A percentile compares a stretch with the other conserved stretches of the same genome.
Evolutionary conservation across 1,284 basidiomycete species (phyloP).

Genomic region (Apiotrichum gamsii): DNA sequence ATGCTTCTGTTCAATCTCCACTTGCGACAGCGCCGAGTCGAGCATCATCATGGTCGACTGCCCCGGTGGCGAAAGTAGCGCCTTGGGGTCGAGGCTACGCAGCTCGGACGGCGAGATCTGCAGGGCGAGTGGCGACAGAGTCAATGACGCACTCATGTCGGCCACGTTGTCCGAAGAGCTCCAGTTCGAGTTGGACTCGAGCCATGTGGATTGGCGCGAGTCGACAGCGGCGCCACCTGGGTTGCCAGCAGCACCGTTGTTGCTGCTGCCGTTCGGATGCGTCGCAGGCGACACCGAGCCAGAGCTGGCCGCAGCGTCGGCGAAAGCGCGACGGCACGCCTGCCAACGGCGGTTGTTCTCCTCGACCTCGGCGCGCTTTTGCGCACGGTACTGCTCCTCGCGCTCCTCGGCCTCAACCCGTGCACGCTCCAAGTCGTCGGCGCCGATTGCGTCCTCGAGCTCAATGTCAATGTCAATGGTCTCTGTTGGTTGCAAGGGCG

Average conservation of each 20-base stretch:
- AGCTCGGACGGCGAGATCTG: constrained; percentile 16
- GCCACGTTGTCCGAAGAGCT: constrained; percentile 8
- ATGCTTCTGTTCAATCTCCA: constrained; percentile 19
- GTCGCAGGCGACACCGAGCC: constrained; percentile 6
- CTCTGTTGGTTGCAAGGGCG: background rate
- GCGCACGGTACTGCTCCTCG: constrained; percentile 31
- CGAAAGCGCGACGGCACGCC: constrained; percentile 29
- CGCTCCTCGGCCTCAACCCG: constrained; percentile 33
- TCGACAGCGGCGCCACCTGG: too few relatives aligned
- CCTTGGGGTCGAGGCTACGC: constrained; percentile 18
- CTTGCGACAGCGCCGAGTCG: constrained; percentile 24
- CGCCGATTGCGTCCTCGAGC: constrained; percentile 30
- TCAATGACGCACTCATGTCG: constrained; percentile 5
- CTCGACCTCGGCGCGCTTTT: constrained; percentile 30
- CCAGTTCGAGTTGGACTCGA: constrained; percentile 5
- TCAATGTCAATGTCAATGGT: constrained; percentile 13
- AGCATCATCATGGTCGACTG: constrained; percentile 19
- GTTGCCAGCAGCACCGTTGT: too few relatives aligned
- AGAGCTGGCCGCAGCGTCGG: constrained; percentile 10
- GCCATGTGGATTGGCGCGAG: constrained; percentile 4
- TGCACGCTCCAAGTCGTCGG: constrained; percentile 36
- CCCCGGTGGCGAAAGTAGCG: constrained; percentile 11
- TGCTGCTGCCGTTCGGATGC: background rate
- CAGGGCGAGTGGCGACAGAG: constrained; percentile 30
- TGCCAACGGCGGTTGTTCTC: constrained; percentile 27